These are phyloP conservation scores for Stropharia rugosoannulata DNA, from an alignment of 768 basidiomycete species.

Conservation along the genomic window DNA sequence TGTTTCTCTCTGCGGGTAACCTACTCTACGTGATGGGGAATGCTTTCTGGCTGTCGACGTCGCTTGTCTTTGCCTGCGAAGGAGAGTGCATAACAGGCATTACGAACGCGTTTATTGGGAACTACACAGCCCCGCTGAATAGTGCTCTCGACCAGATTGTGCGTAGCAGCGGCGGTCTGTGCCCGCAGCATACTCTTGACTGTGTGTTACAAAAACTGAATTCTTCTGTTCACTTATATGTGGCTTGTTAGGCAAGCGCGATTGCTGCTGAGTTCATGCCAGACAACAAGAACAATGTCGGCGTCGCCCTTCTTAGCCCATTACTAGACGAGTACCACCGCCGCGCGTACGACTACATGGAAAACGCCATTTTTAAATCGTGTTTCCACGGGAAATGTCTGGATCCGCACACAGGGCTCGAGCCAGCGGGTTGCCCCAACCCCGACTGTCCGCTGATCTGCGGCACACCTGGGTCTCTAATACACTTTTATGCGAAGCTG, in stretches of 20 bases:
- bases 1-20: not conserved
- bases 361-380: constrained; percentile 62
- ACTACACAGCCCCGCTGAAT: constrained; percentile 46
- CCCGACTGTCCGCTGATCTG: constrained; percentile 79
- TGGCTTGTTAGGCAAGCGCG: constrained; percentile 16
- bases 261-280: constrained; percentile 15
- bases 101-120: constrained; percentile 52
- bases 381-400: constrained; percentile 80
- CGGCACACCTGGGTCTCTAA: constrained; percentile 79
- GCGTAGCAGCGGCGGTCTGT: constrained; percentile 14
- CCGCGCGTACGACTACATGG: constrained; percentile 41
- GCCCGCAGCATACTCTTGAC: not conserved
- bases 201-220: not conserved
- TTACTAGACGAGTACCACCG: constrained; percentile 45
- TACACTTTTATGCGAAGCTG: constrained; percentile 61
- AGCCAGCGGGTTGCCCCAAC: constrained; percentile 74
- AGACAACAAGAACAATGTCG: constrained; percentile 6
- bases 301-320: constrained; percentile 40
- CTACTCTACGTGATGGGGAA: not conserved
- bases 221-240: not conserved
- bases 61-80: constrained; percentile 59
- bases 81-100: constrained; percentile 64
- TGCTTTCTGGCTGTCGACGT: constrained; percentile 17
- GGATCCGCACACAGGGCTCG: constrained; percentile 39
- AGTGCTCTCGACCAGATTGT: constrained; percentile 42